Base-by-base conservation (phyloP, 176 grass and related monocot species). In the Ensete glaucum region DNA sequence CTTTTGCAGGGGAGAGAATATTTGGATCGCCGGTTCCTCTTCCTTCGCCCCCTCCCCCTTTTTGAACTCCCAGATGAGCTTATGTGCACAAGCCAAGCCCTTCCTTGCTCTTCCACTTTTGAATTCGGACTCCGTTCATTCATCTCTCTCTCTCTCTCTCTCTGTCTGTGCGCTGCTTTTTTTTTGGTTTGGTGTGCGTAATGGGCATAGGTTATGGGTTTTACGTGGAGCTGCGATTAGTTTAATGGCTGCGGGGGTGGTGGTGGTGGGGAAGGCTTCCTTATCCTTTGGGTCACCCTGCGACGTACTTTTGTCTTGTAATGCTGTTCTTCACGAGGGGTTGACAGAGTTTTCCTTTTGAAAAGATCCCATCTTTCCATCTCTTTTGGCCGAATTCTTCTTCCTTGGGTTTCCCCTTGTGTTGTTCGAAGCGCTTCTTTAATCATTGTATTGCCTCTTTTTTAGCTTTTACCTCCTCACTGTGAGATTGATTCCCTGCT, bases 241-340 rank as follows among this genome's bases (percentile, higher is more conserved):
- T 56, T 74, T 74, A 54, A 27, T 74, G 53, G 13, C 9, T 34
- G 55, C 19, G 52, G 12, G 1, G 22, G 22, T 23, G 22, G 8
- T 16, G 48, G 13, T 19, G 34, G n/a, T 17, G 48, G 2, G 34
- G 17, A 71, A 17, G 57, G 50, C 69, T 51, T 51, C 50, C 19
- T 71, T 71, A 52, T 71, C 69, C 34, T 43, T 71, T 52, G 68
- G 19, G 19, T 27, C 29, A 19, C 65, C 48, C 29, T 70, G 26
- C 29, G 67, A n/a, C 71, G 12, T 23, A 51, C 19, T 54, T 74
- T 74, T 74, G 72, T 74, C 72, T 17, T 57, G 4, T 74, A 74
- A 57, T 57, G 72, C 72, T 34, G 20, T 74, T 54, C 52, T 74
- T 74, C 72, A 74, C 72, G 72, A 74, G 72, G 72, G 53, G 19